phyloP scores from a whole-genome alignment of 768 basidiomycete species.

The Hericium alpestre region DNA sequence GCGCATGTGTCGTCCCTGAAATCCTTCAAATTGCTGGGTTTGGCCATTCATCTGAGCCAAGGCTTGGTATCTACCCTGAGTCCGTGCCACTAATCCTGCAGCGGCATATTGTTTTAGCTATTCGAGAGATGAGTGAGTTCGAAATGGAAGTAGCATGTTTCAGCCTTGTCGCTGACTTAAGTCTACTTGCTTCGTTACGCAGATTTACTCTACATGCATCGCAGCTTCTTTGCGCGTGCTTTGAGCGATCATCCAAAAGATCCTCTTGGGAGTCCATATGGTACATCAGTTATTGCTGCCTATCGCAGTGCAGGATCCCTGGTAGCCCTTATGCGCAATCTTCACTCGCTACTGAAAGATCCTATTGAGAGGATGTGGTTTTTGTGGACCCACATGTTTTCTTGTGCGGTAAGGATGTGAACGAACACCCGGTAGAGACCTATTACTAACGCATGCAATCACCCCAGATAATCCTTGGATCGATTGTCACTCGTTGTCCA shows the following conservation, averaged over 20 bases:
- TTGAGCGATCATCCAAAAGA: constrained; percentile 52
- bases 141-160: not conserved
- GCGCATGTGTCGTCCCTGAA: constrained; percentile 51
- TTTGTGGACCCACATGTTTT: constrained; percentile 63
- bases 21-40: constrained; percentile 57
- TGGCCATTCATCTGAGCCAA: constrained; percentile 26
- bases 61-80: constrained; percentile 31
- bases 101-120: constrained; percentile 53
- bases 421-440: too few relatives aligned
- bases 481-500: constrained; percentile 68
- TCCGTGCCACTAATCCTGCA: constrained; percentile 55
- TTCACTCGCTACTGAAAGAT: constrained; percentile 56
- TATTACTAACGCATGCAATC: not conserved
- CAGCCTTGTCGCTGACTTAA: not conserved
- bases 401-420: constrained; percentile 44
- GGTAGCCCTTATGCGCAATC: constrained; percentile 51
- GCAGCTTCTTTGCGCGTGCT: constrained; percentile 64
- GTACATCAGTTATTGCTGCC: constrained; percentile 56
- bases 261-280: constrained; percentile 60
- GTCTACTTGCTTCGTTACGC: not conserved
- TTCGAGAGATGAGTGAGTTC: constrained; percentile 55
- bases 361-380: constrained; percentile 66
- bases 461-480: constrained; percentile 55
- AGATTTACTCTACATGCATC: constrained; percentile 52
- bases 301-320: constrained; percentile 60